phyloP scores from a whole-genome alignment of 2,329 filamentous ascomycete genomes.

The Akanthomyces uredinophilus region DNA sequence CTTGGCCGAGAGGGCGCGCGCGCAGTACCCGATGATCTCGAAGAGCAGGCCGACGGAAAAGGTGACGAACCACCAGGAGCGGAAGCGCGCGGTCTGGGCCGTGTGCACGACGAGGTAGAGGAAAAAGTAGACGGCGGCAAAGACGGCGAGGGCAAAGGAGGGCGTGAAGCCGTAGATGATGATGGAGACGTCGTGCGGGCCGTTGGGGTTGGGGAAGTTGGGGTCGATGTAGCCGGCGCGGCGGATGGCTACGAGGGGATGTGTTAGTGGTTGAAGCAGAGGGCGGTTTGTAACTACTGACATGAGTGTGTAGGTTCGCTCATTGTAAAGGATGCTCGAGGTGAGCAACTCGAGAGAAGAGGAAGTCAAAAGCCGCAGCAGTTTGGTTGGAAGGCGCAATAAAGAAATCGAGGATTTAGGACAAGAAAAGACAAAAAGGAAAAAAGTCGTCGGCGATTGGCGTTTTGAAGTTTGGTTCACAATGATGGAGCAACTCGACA shows the following conservation, averaged over 20 bases:
- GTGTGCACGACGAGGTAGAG: constrained; percentile 35
- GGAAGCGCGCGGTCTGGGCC: constrained; percentile 25
- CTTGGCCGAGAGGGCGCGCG: constrained; percentile 42
- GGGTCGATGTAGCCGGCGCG: constrained; percentile 43
- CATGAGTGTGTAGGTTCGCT: neutral
- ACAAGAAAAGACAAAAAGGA: no score
- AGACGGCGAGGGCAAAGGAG: constrained; percentile 37
- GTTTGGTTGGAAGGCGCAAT: no score
- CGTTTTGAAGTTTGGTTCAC: no score
- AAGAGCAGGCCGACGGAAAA: constrained; percentile 40
- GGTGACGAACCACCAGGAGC: constrained; percentile 42
- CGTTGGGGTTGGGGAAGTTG: constrained; percentile 44
- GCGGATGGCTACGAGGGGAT: neutral
- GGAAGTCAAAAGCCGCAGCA: neutral
- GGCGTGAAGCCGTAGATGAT: constrained; percentile 49
- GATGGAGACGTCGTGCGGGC: constrained; percentile 40
- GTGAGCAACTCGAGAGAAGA: neutral
- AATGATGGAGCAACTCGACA: no score
- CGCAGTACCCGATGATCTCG: constrained; percentile 46
- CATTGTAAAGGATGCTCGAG: neutral
- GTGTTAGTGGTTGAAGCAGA: neutral
- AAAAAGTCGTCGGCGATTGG: no score
- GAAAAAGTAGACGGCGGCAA: constrained; percentile 40
- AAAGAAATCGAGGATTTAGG: neutral
- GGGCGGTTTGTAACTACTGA: no score